Conservation (phyloP, 768 basidiomycete species). For the Kwoniella bestiolae region DNA sequence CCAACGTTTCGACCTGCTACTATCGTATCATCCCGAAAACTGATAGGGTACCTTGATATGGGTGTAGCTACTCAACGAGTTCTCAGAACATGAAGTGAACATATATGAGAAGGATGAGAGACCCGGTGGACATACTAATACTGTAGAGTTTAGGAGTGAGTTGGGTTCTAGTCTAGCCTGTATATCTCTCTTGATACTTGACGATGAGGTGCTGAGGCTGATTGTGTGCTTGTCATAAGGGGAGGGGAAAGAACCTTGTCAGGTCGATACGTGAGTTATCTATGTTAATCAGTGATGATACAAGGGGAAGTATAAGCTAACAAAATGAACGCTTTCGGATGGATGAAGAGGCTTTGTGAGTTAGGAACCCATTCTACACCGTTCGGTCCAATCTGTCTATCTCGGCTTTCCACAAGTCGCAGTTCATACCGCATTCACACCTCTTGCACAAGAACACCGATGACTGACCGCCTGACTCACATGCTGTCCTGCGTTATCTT, state of each 20-base stretch:
- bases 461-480: too few species aligned
- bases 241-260: constrained; percentile 57
- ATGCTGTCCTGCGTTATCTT: not conserved
- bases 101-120: constrained; percentile 71
- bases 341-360: constrained; percentile 65
- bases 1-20: not conserved
- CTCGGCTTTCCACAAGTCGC: too few species aligned
- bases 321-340: constrained; percentile 1
- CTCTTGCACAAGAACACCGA: too few species aligned
- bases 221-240: constrained; percentile 16
- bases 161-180: too few species aligned
- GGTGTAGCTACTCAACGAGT: constrained; percentile 69
- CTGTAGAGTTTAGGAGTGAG: constrained; percentile 63
- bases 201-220: not conserved
- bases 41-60: not conserved
- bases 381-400: too few species aligned
- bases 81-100: constrained; percentile 75
- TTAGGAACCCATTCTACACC: constrained; percentile 3
- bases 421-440: too few species aligned
- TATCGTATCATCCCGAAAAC: too few species aligned
- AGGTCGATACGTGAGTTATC: constrained; percentile 72
- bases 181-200: not conserved
- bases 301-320: not conserved
- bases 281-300: not conserved
- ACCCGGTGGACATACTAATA: constrained; percentile 78